Conservation (phyloP, 345 rosid genomes). For the Diplotaxis tenuifolia region DNA sequence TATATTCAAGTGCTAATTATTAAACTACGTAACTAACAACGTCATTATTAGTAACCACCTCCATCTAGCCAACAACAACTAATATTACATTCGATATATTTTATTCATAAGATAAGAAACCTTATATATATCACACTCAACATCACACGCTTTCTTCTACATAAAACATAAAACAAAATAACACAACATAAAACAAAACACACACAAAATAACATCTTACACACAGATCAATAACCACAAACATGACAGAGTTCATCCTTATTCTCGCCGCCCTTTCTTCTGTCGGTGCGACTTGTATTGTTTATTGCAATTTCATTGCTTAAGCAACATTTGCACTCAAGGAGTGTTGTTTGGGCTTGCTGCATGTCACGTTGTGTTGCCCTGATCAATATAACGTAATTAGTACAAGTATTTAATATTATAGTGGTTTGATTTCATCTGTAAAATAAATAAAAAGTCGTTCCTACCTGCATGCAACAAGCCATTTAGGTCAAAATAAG, state of each 20-base stretch:
- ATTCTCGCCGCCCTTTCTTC: background rate
- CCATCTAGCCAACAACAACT: background rate
- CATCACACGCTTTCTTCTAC: background rate
- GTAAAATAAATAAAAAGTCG: background rate
- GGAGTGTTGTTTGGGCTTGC: background rate
- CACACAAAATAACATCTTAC: background rate
- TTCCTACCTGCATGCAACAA: background rate
- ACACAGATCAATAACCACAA: background rate
- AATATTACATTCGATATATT: background rate
- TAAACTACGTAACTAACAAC: background rate
- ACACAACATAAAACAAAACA: background rate
- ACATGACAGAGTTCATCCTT: background rate
- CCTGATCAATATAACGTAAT: background rate
- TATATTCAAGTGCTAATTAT: background rate
- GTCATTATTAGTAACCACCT: background rate
- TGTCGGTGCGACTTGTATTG: background rate
- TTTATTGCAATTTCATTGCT: background rate
- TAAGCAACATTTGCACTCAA: background rate
- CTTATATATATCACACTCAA: background rate
- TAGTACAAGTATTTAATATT: background rate
- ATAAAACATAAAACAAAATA: too few relatives aligned
- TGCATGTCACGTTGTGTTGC: background rate
- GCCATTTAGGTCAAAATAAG: conserved; percentile 18
- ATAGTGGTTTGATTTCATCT: background rate
- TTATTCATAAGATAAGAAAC: background rate